Conservation (phyloP, 1,284 basidiomycete species). For the Trametes polyzona region DNA sequence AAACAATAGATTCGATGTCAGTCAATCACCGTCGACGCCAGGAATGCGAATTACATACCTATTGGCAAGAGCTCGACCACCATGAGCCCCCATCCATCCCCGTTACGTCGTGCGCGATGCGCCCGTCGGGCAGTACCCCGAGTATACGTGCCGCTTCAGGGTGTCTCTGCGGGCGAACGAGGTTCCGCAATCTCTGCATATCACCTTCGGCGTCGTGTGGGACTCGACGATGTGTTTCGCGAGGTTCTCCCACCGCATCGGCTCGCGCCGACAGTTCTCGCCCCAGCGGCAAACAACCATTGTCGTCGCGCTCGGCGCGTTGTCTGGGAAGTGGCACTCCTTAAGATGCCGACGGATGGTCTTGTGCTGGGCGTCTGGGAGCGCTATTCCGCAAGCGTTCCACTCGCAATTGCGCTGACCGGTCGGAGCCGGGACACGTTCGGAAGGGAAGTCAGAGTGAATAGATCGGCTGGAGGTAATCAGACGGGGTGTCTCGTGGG, state of each 20-base stretch:
- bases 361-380: constrained; percentile 5
- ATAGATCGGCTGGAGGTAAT: not conserved
- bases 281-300: constrained; percentile 15
- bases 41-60: not conserved
- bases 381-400: constrained; percentile 2
- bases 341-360: constrained; percentile 18
- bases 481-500: too few relatives aligned
- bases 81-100: too few relatives aligned
- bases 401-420: constrained; percentile 4
- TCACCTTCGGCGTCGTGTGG: constrained; percentile 18
- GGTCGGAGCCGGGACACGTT: too few relatives aligned
- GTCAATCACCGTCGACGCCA: too few relatives aligned
- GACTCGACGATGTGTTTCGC: constrained; percentile 24
- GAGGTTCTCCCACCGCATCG: constrained; percentile 25
- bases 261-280: constrained; percentile 10
- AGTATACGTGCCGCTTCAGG: constrained; percentile 15
- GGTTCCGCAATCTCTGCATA: constrained; percentile 9
- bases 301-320: not conserved
- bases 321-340: constrained; percentile 2
- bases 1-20: too few relatives aligned
- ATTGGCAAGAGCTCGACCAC: not conserved
- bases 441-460: too few relatives aligned
- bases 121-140: constrained; percentile 4
- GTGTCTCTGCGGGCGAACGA: constrained; percentile 21
- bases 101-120: not conserved